These are phyloP conservation scores for Curvularia sp. DNA, from an alignment of 2,329 filamentous ascomycete genomes.

Conservation along the genomic window DNA sequence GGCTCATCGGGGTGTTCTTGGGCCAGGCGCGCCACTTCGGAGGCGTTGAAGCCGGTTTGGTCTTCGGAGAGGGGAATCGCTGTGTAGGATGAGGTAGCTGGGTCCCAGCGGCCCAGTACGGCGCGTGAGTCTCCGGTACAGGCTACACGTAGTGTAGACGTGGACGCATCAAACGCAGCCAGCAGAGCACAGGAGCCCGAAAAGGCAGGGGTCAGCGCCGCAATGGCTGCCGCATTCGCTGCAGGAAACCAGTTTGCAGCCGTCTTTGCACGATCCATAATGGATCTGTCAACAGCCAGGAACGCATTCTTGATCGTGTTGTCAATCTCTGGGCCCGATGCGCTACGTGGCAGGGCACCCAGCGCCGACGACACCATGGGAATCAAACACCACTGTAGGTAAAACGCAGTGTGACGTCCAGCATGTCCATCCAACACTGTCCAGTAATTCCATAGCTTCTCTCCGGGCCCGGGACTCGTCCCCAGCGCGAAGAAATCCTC, in stretches of 20 bases:
- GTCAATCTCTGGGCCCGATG: conserved; percentile 58
- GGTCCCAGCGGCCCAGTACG: conserved; percentile 63
- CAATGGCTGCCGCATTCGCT: conserved; percentile 37
- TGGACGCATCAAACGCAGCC: conserved; percentile 64
- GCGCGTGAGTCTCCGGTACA: conserved; percentile 73
- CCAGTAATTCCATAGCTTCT: conserved; percentile 48
- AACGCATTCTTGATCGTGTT: conserved; percentile 66
- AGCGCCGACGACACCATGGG: conserved; percentile 53
- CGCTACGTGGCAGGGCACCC: conserved; percentile 33
- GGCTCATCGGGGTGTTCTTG: conserved; percentile 69
- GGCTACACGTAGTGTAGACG: conserved; percentile 65
- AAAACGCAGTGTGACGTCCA: conserved; percentile 53
- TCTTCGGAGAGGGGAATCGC: conserved; percentile 66
- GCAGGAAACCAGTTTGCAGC: conserved; percentile 51
- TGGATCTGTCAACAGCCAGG: conserved; percentile 63
- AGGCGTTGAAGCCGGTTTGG: conserved; percentile 69
- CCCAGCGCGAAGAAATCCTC: conserved; percentile 45
- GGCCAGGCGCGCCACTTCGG: conserved; percentile 63
- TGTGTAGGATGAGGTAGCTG: conserved; percentile 56
- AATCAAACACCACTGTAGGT: conserved; percentile 53
- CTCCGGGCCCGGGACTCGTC: conserved; percentile 38
- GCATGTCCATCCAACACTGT: conserved; percentile 61
- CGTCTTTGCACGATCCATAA: conserved; percentile 53
- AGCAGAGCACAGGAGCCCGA: conserved; percentile 70
- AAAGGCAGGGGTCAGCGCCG: conserved; percentile 49